Base-by-base conservation (phyloP, 371 early-diverging fungal species). In the Dipsacomyces acuminosporus region DNA sequence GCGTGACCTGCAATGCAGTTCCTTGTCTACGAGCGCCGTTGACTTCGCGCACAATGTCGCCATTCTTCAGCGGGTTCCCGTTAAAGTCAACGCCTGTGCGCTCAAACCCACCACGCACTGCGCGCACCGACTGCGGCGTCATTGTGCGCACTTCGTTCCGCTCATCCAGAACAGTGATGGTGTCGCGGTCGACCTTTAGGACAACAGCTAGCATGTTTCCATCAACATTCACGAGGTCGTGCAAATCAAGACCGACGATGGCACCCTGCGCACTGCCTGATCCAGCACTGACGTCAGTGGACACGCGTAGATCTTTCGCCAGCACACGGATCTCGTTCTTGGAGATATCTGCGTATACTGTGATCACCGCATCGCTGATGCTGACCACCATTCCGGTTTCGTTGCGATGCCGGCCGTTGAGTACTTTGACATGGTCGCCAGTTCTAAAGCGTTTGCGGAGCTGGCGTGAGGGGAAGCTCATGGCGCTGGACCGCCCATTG, bases 351-450 rank as follows among this genome's bases (percentile, higher is more conserved):
- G 90, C 86, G 13, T 93, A 67, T 30, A 96, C 59, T 0, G 91
- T 94, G 25, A 87, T 87, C 33, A 90, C 82, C 15, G 81, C 85
- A 19, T 84, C 89, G 30, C 80, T 75, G 8, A 94, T 81, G 45
- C 82, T 81, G 35, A 94, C 76, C 45, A 98, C 85, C 80, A 94
- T 75, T 54, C 98, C 98, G 4, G 90, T 88, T 54, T 90, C 88
- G 42, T 84, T 91, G 64, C 80, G 81, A 62, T 84, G 86, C n/a
- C 83, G 81, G 23, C 98, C 98, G 36, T 85, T 81, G 41, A 90
- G 82, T n/a, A 96, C 96, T 71, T 89, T 84, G 58, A 96, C 96
- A 51, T 94, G 90, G 56, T 97, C 94, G 51, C 99, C 99, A 34
- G 83, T 79, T 14, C 77, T 73, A 66, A 94, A 97, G 36, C 82